Evolutionary conservation across 371 early-diverging fungal species (phyloP), one percentile per base, ranked within the genome.

Genomic region (Apophysomyces ossiformis): DNA sequence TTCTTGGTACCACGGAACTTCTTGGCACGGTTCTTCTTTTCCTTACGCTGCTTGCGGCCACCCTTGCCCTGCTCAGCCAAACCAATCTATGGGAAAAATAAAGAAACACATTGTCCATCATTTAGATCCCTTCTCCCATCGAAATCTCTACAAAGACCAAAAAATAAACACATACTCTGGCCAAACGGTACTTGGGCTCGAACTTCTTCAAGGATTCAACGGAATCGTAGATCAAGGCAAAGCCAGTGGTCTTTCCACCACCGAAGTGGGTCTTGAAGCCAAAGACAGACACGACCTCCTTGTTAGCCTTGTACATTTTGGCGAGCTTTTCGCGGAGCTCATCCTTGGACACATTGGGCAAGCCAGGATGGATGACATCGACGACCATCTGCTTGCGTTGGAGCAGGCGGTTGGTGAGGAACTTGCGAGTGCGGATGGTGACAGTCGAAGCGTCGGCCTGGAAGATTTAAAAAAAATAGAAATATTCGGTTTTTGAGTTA

Each of bases 11-110:
- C 99, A 70, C 96, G 91, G 92, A 96, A 86, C 92, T 97, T 99
- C 96, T 98, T 98, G 84, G 89, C 86, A 77, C 99, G 92, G 97
- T 98, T 99, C 95, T 98, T 97, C 86, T 93, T 90, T 87, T 98
- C 97, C 93, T 96, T 98, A 80, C 95, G 94, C 86, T 97, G 98
- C 93, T 97, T 99, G 83, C 99, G 95, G 70, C 94, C 90, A 70
- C 89, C 86, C 83, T 89, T 91, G 77, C 83, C 79, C 70, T 81
- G 76, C 79, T 90, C 93, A 72, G 85, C 90, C 69, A 92, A 78
- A 66, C 94, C 95, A 71, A 93, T 90, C 83, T 86, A 69, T 38
- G 57, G n/a, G 37, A 61, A 35, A 35, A 47, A 15, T 11, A 35
- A 5, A 1, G 36, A 43, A 50, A 46, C 38, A 68, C 67, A 79